phyloP scores from a whole-genome alignment of 2,329 filamentous ascomycete species.

The Lecanicillium sp. region DNA sequence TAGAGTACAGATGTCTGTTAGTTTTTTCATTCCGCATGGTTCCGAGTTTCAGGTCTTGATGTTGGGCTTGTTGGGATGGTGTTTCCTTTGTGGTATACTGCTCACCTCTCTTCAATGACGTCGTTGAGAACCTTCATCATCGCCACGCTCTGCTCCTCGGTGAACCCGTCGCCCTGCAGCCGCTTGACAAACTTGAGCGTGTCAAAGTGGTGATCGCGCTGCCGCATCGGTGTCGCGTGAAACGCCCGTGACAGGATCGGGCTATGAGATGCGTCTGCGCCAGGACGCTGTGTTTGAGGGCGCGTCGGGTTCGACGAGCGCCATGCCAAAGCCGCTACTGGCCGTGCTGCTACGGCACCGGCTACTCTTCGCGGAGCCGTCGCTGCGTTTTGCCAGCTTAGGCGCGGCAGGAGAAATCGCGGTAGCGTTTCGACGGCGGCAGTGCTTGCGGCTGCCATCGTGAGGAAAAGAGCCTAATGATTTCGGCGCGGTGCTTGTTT shows the following conservation, averaged over 20 bases:
- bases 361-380: constrained; percentile 19
- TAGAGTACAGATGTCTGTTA: no score
- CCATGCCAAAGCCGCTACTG: constrained; percentile 7
- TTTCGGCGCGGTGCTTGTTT: no score
- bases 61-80: no score
- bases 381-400: constrained; percentile 39
- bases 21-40: no score
- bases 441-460: not conserved
- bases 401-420: constrained; percentile 44
- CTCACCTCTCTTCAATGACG: constrained; percentile 86
- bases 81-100: not conserved
- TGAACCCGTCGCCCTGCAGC: constrained; percentile 85
- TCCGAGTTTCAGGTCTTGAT: no score
- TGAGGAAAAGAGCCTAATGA: no score
- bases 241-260: constrained; percentile 42
- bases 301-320: constrained; percentile 8
- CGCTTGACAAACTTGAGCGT: constrained; percentile 95
- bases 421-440: constrained; percentile 34
- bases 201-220: constrained; percentile 90
- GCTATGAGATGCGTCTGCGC: constrained; percentile 10
- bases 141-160: constrained; percentile 89
- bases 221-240: constrained; percentile 51
- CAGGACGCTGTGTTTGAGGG: constrained; percentile 11
- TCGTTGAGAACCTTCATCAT: constrained; percentile 98
- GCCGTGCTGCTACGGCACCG: constrained; percentile 15